Base-by-base conservation (phyloP, 2,329 filamentous ascomycete species). In the Didymella pomorum region DNA sequence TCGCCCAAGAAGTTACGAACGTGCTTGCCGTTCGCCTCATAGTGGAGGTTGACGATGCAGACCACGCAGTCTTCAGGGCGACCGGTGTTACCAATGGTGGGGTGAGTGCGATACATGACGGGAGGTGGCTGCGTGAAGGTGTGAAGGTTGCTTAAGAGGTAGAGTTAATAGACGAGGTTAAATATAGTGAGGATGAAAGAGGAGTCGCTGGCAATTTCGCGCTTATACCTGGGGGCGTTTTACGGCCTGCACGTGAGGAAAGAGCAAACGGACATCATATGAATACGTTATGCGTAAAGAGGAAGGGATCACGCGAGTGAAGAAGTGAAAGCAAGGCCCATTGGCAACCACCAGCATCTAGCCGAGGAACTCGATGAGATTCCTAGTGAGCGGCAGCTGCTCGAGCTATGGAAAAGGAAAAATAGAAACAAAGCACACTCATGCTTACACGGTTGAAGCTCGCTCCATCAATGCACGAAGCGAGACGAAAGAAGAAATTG, bases 21-120 rank as follows among this genome's bases (percentile, higher is more conserved):
- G 18, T 50, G 14, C 4, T 39, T 23, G 18, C 18, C 20, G n/a
- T 20, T 5, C 18, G 46, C 39, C 39, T 29, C 39, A 9, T 48
- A 45, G 23, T 50, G 39, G 10, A 56, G 31, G 16, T 56, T 49
- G 45, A 56, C 16, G 14, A 56, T 39, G 18, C 39, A 46, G 18
- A 56, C 12, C 4, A 56, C 39, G 18, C 46, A 39, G 3, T 50
- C 46, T 16, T 50, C 46, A 12, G 52, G 45, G 4, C 23, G 39
- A 29, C 29, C 45, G 9, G 18, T 56, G 14, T 45, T 29, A 7
- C 45, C 52, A 9, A 56, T 9, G 1, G 39, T 3, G 12, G 45
- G 18, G 12, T 37, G 21, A 4, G 12, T 44, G 7, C 46, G 37
- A 23, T 29, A 29, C 45, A 49, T 49, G 2, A 16, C 33, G 33